These are phyloP conservation scores for Sporothrix mexicana DNA, from an alignment of 2,329 filamentous ascomycete genomes.

Conservation along the genomic window DNA sequence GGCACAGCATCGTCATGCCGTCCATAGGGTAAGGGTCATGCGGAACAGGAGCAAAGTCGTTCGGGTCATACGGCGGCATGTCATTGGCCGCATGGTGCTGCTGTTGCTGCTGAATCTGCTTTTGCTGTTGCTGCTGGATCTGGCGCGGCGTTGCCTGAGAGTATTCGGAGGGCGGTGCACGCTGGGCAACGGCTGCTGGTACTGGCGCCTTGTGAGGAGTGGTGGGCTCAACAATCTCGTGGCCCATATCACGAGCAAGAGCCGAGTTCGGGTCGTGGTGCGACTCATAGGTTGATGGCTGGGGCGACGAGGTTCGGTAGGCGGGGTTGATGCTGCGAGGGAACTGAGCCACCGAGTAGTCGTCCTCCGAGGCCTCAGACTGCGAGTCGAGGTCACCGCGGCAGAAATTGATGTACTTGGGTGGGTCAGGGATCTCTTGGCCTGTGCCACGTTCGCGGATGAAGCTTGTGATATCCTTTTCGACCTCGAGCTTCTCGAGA, in stretches of 20 bases:
- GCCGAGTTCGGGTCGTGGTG: conserved; percentile 83
- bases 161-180: neutral
- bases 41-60: conserved; percentile 73
- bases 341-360: conserved; percentile 96
- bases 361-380: conserved; percentile 85
- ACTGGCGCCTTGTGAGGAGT: conserved; percentile 5
- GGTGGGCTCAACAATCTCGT: conserved; percentile 46
- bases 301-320: conserved; percentile 93
- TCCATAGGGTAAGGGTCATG: conserved; percentile 94
- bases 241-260: conserved; percentile 67
- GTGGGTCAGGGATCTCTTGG: conserved; percentile 95
- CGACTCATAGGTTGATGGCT: conserved; percentile 90
- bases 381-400: conserved; percentile 84
- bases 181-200: neutral
- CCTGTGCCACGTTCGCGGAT: conserved; percentile 90
- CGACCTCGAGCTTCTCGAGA: conserved; percentile 90
- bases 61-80: conserved; percentile 50
- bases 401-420: conserved; percentile 98
- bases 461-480: conserved; percentile 89
- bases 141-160: conserved; percentile 17
- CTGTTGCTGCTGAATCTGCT: conserved; percentile 40
- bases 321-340: conserved; percentile 93
- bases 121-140: conserved; percentile 33
- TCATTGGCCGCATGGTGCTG: conserved; percentile 41
- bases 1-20: conserved; percentile 97